A percentile compares a stretch with the other conserved stretches of the same genome.
These are phyloP conservation scores for Suillus paluster DNA, from an alignment of 768 basidiomycete species.

Conservation along the genomic window DNA sequence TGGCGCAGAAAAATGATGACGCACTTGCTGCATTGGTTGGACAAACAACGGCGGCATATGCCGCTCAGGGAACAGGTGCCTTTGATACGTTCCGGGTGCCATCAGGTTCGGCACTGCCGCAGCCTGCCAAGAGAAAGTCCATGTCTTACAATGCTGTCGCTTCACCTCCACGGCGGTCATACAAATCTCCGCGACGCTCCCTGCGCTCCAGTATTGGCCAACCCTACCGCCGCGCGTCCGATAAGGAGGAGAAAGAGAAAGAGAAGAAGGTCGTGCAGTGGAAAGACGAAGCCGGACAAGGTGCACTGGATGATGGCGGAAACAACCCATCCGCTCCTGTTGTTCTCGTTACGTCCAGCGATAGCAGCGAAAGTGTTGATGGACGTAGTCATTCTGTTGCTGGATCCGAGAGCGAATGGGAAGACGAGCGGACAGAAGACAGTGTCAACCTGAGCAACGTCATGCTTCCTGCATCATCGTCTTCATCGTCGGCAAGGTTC, in stretches of 20 bases:
- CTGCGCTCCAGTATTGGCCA: conserved; percentile 65
- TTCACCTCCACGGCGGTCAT: conserved; percentile 54
- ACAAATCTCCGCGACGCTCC: conserved; percentile 73
- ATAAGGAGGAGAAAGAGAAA: conserved; percentile 54
- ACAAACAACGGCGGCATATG: conserved; percentile 65
- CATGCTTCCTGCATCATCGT: conserved; percentile 34
- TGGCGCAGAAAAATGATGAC: conserved; percentile 72
- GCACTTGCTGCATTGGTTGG: conserved; percentile 70
- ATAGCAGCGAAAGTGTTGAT: conserved; percentile 38
- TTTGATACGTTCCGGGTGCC: conserved; percentile 53
- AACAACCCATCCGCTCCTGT: conserved; percentile 27
- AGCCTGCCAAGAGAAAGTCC: conserved; percentile 43
- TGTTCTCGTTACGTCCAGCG: conserved; percentile 38
- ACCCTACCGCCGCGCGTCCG: conserved; percentile 66
- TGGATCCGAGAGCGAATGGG: conserved; percentile 87
- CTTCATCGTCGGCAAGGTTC: conserved; percentile 40
- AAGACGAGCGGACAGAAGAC: conserved; percentile 86
- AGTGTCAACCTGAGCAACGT: conserved; percentile 63
- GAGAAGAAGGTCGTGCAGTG: conserved; percentile 82
- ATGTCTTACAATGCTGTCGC: conserved; percentile 46
- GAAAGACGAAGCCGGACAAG: conserved; percentile 86
- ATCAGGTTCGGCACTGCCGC: conserved; percentile 55
- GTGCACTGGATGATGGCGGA: conserved; percentile 70
- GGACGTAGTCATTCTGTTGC: conserved; percentile 48
- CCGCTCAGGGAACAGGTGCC: conserved; percentile 40